Evolutionary conservation across 768 basidiomycete genomes (phyloP), one percentile per base, ranked within the genome.

Genomic region (Russula lepida): DNA sequence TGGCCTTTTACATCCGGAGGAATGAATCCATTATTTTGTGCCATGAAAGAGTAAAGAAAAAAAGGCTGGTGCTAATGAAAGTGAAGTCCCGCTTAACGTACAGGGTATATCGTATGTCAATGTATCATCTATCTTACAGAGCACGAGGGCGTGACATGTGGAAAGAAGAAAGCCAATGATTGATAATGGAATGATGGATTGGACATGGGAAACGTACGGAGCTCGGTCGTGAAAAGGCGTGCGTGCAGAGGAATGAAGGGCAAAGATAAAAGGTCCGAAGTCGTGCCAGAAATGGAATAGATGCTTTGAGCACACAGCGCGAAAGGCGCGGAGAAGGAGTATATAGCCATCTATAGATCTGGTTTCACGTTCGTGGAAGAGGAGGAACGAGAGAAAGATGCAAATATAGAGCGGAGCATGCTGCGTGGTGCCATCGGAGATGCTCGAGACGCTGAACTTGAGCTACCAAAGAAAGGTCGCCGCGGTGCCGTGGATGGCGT

Each of bases 321-420:
- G 15, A 57, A 57, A 51, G 13, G 41, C 19, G 49, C 30, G 17
- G 4, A 21, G 4, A 48, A 35, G 23, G n/a, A 33, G 30, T 23
- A 55, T 56, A 32, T 43, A n/a, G 21, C 35, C 6, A 3, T 23
- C 35, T 51, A 63, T 41, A 30, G 43, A 25, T 41, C 62, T 17
- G 39, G 51, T 32, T 30, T 37, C 17, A 63, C 30, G 35, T 25
- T 54, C 6, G 37, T n/a, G 39, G 62, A 54, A 49, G 62, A 58
- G 15, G 59, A 35, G 17, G 56, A 39, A 1, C 61, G 61, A n/a
- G 61, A 63, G 51, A 63, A 58, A 13, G 62, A 54, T 21, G 44
- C 51, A 21, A 63, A n/a, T 44, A 63, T 58, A 12, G 62, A 63
- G 23, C 62, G 62, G 7, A 63, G 39, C 62, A 63, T 58, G 13